A percentile compares a stretch with the other conserved stretches of the same genome.
phyloP scores from a whole-genome alignment of 495 filamentous ascomycete genomes.

The Extremus antarcticus region DNA sequence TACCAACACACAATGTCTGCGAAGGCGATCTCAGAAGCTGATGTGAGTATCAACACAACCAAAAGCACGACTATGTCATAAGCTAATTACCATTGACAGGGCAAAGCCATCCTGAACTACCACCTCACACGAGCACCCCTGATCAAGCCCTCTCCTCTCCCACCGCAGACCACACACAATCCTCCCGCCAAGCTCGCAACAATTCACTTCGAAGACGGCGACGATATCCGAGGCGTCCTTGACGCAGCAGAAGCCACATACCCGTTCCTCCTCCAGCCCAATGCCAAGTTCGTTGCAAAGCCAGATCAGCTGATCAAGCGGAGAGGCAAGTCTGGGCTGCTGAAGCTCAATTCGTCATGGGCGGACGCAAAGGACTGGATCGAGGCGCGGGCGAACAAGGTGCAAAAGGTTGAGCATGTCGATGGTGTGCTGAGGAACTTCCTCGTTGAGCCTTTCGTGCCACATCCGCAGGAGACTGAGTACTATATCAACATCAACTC shows the following conservation, averaged over 20 bases:
- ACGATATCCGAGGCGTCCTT: slow-evolving; percentile 69
- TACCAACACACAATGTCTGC: slow-evolving; percentile 66
- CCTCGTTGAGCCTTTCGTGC: slow-evolving; percentile 96
- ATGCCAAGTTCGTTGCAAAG: slow-evolving; percentile 94
- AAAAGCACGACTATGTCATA: not conserved
- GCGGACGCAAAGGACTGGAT: slow-evolving; percentile 86
- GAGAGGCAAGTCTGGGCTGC: slow-evolving; percentile 93
- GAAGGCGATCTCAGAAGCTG: slow-evolving; percentile 96
- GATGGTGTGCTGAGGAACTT: slow-evolving; percentile 84
- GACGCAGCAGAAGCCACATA: slow-evolving; percentile 91
- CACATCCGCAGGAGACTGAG: slow-evolving; percentile 83
- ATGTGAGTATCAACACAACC: slow-evolving; percentile 39
- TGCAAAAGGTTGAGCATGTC: slow-evolving; percentile 82
- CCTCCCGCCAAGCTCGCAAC: slow-evolving; percentile 80
- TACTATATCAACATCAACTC: slow-evolving; percentile 99
- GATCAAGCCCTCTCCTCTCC: slow-evolving; percentile 95
- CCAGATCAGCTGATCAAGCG: slow-evolving; percentile 99
- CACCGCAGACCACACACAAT: slow-evolving; percentile 77
- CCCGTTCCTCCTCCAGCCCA: slow-evolving; percentile 77
- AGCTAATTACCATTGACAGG: slow-evolving; percentile 22
- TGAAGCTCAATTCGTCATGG: slow-evolving; percentile 97
- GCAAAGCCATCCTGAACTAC: slow-evolving; percentile 99
- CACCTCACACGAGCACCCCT: slow-evolving; percentile 96
- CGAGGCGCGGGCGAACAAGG: slow-evolving; percentile 79
- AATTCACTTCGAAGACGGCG: slow-evolving; percentile 85